Conservation (phyloP, 192 early-diverging fungal species). For the Coemansia brasiliensis region DNA sequence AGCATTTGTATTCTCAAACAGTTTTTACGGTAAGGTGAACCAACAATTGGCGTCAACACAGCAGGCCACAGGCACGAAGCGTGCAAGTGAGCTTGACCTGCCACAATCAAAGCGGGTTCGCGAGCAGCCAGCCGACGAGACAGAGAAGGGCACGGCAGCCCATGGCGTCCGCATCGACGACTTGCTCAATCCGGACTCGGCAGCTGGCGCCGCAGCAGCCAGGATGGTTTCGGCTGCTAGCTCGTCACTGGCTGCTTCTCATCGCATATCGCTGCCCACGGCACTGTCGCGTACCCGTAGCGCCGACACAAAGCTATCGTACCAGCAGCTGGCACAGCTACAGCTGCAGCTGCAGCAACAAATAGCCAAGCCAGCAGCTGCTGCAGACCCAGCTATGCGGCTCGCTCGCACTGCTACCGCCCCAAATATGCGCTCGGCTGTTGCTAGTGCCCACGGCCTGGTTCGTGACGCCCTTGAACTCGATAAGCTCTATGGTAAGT, state of each 20-base stretch:
- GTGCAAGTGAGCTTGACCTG: background rate
- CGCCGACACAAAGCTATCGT: conserved; percentile 41
- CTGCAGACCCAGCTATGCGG: conserved; percentile 15
- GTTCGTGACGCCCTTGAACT: conserved; percentile 52
- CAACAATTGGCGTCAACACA: conserved; percentile 1
- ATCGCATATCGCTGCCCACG: conserved; percentile 43
- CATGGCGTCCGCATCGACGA: conserved; percentile 48
- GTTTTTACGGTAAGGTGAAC: conserved; percentile 10
- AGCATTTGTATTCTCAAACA: conserved; percentile 9
- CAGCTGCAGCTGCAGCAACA: conserved; percentile 38
- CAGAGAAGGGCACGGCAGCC: background rate
- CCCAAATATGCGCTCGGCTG: conserved; percentile 18
- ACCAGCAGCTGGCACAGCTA: conserved; percentile 37
- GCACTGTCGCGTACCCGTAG: conserved; percentile 36
- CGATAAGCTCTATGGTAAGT: conserved; percentile 57
- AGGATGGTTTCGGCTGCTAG: conserved; percentile 6
- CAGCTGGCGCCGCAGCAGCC: conserved; percentile 4
- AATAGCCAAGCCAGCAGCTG: conserved; percentile 14
- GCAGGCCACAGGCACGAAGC: conserved; percentile 9
- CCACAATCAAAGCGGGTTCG: conserved; percentile 11
- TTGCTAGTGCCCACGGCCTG: conserved; percentile 27
- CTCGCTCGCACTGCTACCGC: conserved; percentile 45
- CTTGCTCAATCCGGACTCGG: conserved; percentile 52
- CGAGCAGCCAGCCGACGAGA: background rate
- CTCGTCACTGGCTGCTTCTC: conserved; percentile 26